A percentile compares a stretch with the other conserved stretches of the same genome.
Evolutionary conservation across 345 rosid genomes (phyloP).

Genomic region (Rubroshorea leprosula): DNA sequence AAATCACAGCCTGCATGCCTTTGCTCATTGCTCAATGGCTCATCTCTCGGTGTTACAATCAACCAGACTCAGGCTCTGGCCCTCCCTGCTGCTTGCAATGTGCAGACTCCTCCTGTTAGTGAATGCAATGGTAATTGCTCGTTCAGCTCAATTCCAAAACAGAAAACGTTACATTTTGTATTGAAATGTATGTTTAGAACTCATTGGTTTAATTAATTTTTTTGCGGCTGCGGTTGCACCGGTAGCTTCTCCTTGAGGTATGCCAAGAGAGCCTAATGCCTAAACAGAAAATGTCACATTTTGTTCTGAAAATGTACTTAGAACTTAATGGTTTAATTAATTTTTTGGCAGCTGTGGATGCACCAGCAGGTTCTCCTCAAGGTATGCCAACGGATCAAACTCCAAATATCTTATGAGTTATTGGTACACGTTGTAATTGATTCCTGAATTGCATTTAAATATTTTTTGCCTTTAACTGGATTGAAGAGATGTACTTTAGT

Average conservation of each 20-base stretch:
- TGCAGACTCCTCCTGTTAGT: conserved; percentile 27
- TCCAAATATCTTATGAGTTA: not conserved
- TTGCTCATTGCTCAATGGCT: conserved; percentile 30
- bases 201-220: no score
- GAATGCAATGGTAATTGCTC: conserved; percentile 1
- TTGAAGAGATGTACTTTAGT: no score
- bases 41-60: conserved; percentile 14
- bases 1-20: conserved; percentile 46
- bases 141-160: no score
- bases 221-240: no score
- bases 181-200: no score
- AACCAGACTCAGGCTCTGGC: conserved; percentile 18
- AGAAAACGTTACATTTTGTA: not conserved
- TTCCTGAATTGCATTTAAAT: no score
- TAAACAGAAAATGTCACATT: no score
- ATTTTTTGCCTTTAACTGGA: no score
- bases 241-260: no score
- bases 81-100: conserved; percentile 30
- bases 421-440: not conserved
- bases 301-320: no score
- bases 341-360: not conserved
- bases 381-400: not conserved
- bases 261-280: no score
- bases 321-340: no score
- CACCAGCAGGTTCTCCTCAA: not conserved